Evolutionary conservation across 768 basidiomycete species (phyloP).

Genomic region (Pilatotrama ljubarskyi): DNA sequence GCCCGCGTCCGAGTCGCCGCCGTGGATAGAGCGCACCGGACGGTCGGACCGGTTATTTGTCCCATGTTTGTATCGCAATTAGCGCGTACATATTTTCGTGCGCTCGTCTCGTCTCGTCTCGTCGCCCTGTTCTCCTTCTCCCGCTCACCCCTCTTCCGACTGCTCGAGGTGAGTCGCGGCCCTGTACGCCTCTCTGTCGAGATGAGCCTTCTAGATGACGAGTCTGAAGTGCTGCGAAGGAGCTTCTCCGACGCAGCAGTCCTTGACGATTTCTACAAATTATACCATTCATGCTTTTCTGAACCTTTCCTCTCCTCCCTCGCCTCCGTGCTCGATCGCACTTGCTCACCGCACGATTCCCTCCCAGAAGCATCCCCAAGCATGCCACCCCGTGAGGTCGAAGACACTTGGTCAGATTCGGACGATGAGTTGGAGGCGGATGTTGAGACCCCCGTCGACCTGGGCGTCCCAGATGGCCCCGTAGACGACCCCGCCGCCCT

Average conservation of each 20-base stretch:
- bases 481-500: constrained; percentile 60
- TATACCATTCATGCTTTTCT: constrained; percentile 96
- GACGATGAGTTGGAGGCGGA: constrained; percentile 60
- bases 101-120: neutral
- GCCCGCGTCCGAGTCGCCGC: neutral
- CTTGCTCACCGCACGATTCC: constrained; percentile 1
- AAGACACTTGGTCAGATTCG: constrained; percentile 80
- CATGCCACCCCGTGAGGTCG: constrained; percentile 42
- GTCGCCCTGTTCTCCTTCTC: neutral
- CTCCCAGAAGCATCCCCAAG: constrained; percentile 18
- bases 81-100: constrained; percentile 6
- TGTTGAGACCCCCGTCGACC: constrained; percentile 70
- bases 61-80: neutral
- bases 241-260: constrained; percentile 56
- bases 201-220: constrained; percentile 70
- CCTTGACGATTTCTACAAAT: constrained; percentile 62
- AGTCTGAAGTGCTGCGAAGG: constrained; percentile 69
- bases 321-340: constrained; percentile 20
- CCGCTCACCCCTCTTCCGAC: constrained; percentile 21
- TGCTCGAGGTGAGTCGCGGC: constrained; percentile 8
- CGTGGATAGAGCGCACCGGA: neutral
- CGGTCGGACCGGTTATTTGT: constrained; percentile 12
- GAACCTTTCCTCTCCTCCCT: constrained; percentile 42
- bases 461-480: constrained; percentile 79
- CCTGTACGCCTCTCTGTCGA: constrained; percentile 4